phyloP scores from a whole-genome alignment of 2,329 filamentous ascomycete species.

The Fusarium fujikuroi region DNA sequence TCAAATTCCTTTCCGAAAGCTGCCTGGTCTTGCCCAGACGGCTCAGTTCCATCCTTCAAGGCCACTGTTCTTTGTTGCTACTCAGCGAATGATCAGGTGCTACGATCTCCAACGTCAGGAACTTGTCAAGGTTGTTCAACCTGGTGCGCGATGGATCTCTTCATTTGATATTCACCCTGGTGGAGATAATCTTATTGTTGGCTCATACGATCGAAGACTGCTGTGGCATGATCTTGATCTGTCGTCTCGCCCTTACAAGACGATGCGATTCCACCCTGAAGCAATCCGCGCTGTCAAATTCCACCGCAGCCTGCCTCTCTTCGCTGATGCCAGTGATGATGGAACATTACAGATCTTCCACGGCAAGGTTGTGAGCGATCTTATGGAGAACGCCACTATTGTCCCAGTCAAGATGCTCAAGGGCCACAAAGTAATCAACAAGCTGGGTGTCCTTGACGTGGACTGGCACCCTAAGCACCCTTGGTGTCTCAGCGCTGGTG shows the following conservation, averaged over 20 bases:
- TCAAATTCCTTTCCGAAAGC: constrained; percentile 87
- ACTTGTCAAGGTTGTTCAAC: constrained; percentile 91
- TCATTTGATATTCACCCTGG: constrained; percentile 93
- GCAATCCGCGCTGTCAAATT: constrained; percentile 91
- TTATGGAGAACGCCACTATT: constrained; percentile 96
- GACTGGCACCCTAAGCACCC: constrained; percentile 96
- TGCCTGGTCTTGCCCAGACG: constrained; percentile 81
- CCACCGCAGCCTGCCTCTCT: constrained; percentile 84
- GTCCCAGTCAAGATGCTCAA: constrained; percentile 94
- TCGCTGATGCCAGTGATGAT: constrained; percentile 95
- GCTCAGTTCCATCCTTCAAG: constrained; percentile 95
- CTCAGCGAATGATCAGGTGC: constrained; percentile 89
- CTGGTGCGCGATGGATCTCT: constrained; percentile 92
- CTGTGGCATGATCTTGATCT: constrained; percentile 98
- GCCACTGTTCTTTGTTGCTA: constrained; percentile 95
- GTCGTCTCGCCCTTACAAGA: constrained; percentile 91
- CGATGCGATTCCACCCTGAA: constrained; percentile 91
- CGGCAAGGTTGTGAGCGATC: constrained; percentile 91
- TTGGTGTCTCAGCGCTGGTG: constrained; percentile 93
- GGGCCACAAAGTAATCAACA: constrained; percentile 87
- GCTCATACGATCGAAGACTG: constrained; percentile 91
- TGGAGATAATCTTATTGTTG: constrained; percentile 93
- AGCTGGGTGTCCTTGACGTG: constrained; percentile 90
- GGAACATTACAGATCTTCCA: constrained; percentile 96
- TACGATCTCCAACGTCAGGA: constrained; percentile 95